These are phyloP conservation scores for Annona cherimola DNA, from an alignment of 164 flowering plant species.

Conservation along the genomic window DNA sequence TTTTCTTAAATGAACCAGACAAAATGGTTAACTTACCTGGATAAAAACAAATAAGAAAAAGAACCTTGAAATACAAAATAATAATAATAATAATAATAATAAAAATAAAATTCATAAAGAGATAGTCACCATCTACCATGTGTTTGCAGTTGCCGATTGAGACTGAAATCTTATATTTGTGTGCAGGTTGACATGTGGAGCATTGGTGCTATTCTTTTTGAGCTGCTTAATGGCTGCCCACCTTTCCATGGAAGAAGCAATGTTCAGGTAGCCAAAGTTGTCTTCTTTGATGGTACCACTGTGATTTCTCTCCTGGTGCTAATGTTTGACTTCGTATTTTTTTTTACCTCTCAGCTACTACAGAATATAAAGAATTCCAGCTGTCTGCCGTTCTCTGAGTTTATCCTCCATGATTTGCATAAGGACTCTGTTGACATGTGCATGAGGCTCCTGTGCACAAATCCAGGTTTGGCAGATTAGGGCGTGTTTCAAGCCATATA, in stretches of 20 bases:
- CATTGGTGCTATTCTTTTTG: conserved; percentile 59
- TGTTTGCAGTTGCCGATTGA: neutral
- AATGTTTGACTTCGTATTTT: neutral
- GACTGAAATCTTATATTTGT: neutral
- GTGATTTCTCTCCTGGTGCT: neutral
- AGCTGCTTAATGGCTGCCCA: conserved; percentile 61
- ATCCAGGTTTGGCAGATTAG: conserved; percentile 36
- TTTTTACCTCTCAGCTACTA: conserved; percentile 29
- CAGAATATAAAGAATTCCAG: conserved; percentile 39
- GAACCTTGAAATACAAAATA: too few relatives aligned
- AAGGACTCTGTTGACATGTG: conserved; percentile 53
- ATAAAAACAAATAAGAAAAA: too few relatives aligned
- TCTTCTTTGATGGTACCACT: neutral
- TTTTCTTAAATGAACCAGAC: too few relatives aligned
- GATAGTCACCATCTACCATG: neutral
- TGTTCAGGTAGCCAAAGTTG: conserved; percentile 44
- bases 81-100: too few relatives aligned
- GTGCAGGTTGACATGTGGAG: conserved; percentile 73
- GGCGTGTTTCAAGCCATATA: too few relatives aligned
- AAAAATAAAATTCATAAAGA: too few relatives aligned
- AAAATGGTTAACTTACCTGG: too few relatives aligned
- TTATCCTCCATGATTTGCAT: conserved; percentile 30
- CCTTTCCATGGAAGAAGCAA: conserved; percentile 58
- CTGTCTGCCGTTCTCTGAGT: conserved; percentile 43
- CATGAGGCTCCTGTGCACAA: conserved; percentile 37